phyloP scores from a whole-genome alignment of 495 filamentous ascomycete species.

The Penicillium steckii region DNA sequence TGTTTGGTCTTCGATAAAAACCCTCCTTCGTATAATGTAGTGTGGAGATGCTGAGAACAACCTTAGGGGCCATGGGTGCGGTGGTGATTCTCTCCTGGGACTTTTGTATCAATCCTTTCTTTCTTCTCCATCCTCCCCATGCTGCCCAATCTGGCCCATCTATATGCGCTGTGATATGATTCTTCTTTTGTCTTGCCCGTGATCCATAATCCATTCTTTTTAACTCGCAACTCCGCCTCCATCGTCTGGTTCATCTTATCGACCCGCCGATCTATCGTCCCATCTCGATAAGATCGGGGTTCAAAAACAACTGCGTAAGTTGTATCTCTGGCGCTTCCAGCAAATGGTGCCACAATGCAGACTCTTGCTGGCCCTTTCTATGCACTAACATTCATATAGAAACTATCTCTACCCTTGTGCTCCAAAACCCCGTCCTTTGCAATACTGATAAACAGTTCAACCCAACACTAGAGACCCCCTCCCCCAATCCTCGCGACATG shows the following conservation, averaged over 20 bases:
- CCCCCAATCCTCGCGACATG: constrained; percentile 26
- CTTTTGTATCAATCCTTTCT: constrained; percentile 8
- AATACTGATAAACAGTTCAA: constrained; percentile 30
- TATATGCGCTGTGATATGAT: background rate
- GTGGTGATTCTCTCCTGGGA: background rate
- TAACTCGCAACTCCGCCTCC: background rate
- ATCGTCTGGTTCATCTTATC: background rate
- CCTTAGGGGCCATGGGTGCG: constrained; percentile 4
- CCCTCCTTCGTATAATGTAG: constrained; percentile 10
- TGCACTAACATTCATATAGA: constrained; percentile 3
- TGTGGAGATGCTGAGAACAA: background rate
- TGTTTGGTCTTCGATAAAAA: constrained; percentile 3
- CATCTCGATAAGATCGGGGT: constrained; percentile 1
- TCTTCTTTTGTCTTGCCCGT: background rate
- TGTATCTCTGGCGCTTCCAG: background rate
- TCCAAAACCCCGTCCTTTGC: constrained; percentile 3
- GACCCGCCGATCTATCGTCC: constrained; percentile 1
- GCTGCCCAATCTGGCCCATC: constrained; percentile 11
- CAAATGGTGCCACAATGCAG: background rate
- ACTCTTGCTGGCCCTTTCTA: background rate
- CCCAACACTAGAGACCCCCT: constrained; percentile 9
- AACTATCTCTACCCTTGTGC: background rate
- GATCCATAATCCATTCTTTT: background rate
- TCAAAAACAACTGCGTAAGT: background rate
- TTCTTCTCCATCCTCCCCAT: background rate